Evolutionary conservation across 345 rosid species (phyloP).

Genomic region (Passiflora organensis): DNA sequence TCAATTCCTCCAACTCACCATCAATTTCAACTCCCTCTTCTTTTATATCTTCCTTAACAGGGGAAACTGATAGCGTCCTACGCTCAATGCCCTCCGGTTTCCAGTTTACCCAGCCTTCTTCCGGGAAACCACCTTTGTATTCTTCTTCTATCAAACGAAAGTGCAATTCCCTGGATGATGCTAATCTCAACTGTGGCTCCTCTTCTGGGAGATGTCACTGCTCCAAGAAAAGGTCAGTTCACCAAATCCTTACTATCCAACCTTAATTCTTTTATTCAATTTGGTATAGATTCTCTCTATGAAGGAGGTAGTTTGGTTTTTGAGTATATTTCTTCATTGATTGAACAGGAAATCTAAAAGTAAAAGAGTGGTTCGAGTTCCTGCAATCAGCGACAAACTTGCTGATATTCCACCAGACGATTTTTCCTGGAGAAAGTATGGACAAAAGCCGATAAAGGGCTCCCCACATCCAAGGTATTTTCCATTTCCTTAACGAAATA

Average conservation of each 20-base stretch:
- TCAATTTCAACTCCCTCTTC: conserved; percentile 55
- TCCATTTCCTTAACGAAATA: neutral
- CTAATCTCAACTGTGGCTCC: conserved; percentile 54
- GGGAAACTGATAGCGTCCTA: conserved; percentile 58
- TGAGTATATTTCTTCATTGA: neutral
- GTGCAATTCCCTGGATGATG: conserved; percentile 65
- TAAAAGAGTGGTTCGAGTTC: conserved; percentile 66
- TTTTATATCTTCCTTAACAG: conserved; percentile 65
- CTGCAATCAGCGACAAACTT: conserved; percentile 78
- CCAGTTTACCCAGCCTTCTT: conserved; percentile 52
- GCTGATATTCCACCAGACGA: conserved; percentile 92
- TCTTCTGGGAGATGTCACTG: conserved; percentile 84
- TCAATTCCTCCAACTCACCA: conserved; percentile 50
- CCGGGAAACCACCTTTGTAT: conserved; percentile 68
- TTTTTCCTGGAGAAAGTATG: conserved; percentile 92
- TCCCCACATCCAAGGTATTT: conserved; percentile 92
- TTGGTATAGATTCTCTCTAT: neutral
- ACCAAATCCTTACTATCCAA: neutral
- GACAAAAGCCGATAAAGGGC: conserved; percentile 96
- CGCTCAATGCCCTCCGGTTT: conserved; percentile 59
- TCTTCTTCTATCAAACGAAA: conserved; percentile 55
- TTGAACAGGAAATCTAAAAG: conserved; percentile 58
- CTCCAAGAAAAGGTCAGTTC: conserved; percentile 72
- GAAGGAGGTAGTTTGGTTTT: neutral
- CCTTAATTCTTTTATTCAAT: neutral